Percentiles rank a stretch among this genome's conserved stretches.
These are phyloP conservation scores for Theileria parva DNA, from an alignment of 169 alveolate species.

Conservation along the genomic window DNA sequence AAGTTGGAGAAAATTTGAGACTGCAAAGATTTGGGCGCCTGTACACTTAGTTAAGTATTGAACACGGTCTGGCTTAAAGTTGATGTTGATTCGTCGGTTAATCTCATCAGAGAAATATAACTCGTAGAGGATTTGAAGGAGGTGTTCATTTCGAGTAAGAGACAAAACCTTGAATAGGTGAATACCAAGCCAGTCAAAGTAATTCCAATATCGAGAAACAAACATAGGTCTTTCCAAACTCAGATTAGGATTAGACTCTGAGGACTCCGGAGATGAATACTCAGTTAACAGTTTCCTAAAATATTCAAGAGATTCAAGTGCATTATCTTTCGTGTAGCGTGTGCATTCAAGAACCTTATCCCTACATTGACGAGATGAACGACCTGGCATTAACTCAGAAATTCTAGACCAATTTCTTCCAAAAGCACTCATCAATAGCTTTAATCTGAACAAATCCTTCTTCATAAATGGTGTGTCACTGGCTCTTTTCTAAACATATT, in stretches of 20 bases:
- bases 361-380: conserved; percentile 49
- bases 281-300: conserved; percentile 20
- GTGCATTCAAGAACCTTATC: conserved; percentile 26
- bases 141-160: conserved; percentile 31
- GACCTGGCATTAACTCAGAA: conserved; percentile 45
- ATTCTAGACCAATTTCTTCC: conserved; percentile 58
- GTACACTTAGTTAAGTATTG: conserved; percentile 6
- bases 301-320: conserved; percentile 20
- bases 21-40: conserved; percentile 2
- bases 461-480: conserved; percentile 29
- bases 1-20: not conserved
- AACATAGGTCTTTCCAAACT: conserved; percentile 6
- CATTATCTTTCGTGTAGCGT: conserved; percentile 13
- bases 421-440: conserved; percentile 38
- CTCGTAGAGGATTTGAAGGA: conserved; percentile 19
- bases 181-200: conserved; percentile 56
- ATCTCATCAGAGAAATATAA: conserved; percentile 39
- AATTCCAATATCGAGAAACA: conserved; percentile 40
- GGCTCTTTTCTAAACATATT: conserved; percentile 4
- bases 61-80: conserved; percentile 8
- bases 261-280: conserved; percentile 6
- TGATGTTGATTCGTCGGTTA: conserved; percentile 13
- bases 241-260: conserved; percentile 11
- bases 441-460: conserved; percentile 29
- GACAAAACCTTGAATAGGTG: conserved; percentile 45